Conservation (phyloP, 768 basidiomycete species). For the Fistulinella prunicolor region DNA sequence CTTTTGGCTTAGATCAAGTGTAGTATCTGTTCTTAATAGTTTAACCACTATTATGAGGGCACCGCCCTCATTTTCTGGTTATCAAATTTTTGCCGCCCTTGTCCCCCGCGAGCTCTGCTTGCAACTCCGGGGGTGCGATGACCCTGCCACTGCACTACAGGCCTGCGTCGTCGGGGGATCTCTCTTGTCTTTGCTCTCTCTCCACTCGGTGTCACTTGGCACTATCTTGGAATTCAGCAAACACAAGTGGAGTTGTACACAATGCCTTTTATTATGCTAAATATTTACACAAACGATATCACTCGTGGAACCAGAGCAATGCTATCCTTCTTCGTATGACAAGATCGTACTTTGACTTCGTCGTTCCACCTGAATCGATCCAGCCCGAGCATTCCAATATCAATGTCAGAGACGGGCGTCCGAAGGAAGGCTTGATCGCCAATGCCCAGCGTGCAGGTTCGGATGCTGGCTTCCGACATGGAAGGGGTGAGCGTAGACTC, state of each 20-base stretch:
- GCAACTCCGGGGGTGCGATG: constrained; percentile 9
- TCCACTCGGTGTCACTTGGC: not conserved
- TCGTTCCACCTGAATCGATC: constrained; percentile 23
- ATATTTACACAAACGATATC: too few species aligned
- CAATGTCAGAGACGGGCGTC: constrained; percentile 17
- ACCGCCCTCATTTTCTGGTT: constrained; percentile 54
- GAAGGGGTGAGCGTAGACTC: not conserved
- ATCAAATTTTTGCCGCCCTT: constrained; percentile 40
- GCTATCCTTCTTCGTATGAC: constrained; percentile 22
- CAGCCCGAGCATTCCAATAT: constrained; percentile 26
- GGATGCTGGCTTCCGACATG: constrained; percentile 7
- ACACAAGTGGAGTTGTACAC: not conserved
- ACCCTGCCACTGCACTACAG: constrained; percentile 7
- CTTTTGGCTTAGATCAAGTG: constrained; percentile 77
- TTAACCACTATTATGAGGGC: constrained; percentile 57
- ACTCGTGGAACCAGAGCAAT: constrained; percentile 17
- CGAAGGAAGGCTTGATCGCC: constrained; percentile 12
- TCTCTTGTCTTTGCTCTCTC: constrained; percentile 1
- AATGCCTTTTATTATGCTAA: too few species aligned
- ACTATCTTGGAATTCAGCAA: not conserved
- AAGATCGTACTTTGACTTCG: constrained; percentile 5
- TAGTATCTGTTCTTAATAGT: constrained; percentile 72
- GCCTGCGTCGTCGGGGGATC: constrained; percentile 8
- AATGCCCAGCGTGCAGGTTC: not conserved
- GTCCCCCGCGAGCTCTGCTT: constrained; percentile 14